Evolutionary conservation across 2,329 filamentous ascomycete genomes (phyloP), one percentile per base, ranked within the genome.

Genomic region (Ophiosphaerella korrae): DNA sequence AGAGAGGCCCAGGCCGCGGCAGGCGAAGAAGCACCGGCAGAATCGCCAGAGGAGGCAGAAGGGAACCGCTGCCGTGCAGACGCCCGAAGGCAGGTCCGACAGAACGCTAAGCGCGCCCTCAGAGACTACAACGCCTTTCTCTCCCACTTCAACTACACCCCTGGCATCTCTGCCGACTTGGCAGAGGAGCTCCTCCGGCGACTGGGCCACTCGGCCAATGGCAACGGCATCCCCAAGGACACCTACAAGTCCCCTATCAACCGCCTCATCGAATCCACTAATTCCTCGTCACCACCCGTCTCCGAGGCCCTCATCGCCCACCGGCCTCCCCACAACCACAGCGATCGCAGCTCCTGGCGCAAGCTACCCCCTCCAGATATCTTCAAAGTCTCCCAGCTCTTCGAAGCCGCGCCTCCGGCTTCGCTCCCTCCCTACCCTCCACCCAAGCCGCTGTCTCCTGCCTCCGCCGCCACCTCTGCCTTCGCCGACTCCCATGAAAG

Each of bases 81-180:
- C 55, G 82, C 83, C 38, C 82, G 88, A 38, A 91, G 88, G 70
- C 75, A 82, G 23, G 87, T 93, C 58, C 89, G 89, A 62, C 80
- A 81, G 1, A 86, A 88, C 72, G 90, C 90, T 3, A 92, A 90
- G 72, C 83, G 86, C 48, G 89, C 90, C 1, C 74, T 94, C 18
- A 82, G 87, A 52, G 90, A 94, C 73, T 92, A 89, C 67, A 78
- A 86, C 62, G 78, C 82, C 18, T 94, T 90, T 66, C 76, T 95
- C 34, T 84, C 85, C 1, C 79, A 86, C 52, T 86, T 94, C 56
- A 88, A 94, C 63, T 94, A 94, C 73, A 89, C 90, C 0, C 88
- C 89, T 0, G 83, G 88, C 42, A 72, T 89, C 36, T 82, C 87
- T 7, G 73, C 82, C 38, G 81, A 85, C 38, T 74, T 84, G 23